Base-by-base conservation (phyloP, 192 early-diverging fungal genomes). In the Backusella parvicylindrica region DNA sequence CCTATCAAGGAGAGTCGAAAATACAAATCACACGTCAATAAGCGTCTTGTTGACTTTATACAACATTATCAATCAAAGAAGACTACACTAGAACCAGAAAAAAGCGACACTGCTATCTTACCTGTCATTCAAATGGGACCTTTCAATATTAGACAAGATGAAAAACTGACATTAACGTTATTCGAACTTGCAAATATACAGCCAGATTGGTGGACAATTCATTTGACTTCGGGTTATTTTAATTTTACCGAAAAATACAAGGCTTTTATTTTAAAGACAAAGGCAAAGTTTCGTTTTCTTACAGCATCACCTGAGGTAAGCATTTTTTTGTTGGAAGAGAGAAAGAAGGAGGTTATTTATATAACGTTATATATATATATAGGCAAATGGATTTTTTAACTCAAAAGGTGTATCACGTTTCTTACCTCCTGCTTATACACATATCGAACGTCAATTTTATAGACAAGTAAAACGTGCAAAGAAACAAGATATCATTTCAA, bases 331-430 rank as follows among this genome's bases (percentile, higher is more conserved):
- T 53, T 35, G 30, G 56, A 13, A 18, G 13, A 33, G 11, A 21
- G 63, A 36, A 16, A 15, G 32, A 6, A 9, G 11, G 6, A 56
- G 53, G 16, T 6, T 15, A 21, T 68, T 64, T 16, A 60, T 73
- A 15, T n/a, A 64, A 12, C n/a, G 13, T 7, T n/a, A n/a, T 9
- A 6, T n/a, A 70, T 15, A 23, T 50, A 1, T 49, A n/a, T 64
- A 94, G 86, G 95, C 97, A 21, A 99, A 99, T 79, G 95, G 98
- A 47, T 99, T 98, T 73, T 97, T 86, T 77, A 86, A 86, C 26
- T 95, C 95, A 1, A 84, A 83, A 68, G 98, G 97, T 2, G 87
- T 98, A 1, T 96, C 95, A 1, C 85, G 88, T 56, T 94, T 93
- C 77, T 85, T 99, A 23, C 98, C 98, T 0, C 89, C 89, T 28